Percentiles rank a stretch among this genome's conserved stretches.
Conservation (phyloP, 1,284 basidiomycete species). For the Meripilus lineatus region DNA sequence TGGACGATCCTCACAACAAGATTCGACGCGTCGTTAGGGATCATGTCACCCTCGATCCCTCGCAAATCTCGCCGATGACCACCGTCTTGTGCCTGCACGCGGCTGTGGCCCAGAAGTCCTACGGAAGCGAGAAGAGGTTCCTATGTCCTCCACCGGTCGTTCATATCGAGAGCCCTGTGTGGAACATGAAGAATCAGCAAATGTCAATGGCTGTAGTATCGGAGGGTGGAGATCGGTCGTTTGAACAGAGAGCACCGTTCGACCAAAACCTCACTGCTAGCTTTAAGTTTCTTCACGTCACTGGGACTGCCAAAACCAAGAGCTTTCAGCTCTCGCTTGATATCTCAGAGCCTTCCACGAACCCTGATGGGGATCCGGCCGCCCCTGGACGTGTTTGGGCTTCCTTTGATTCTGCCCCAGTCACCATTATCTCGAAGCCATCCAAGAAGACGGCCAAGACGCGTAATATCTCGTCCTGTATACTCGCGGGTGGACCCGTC, state of each 20-base stretch:
- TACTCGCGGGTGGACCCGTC: slow-evolving; percentile 86
- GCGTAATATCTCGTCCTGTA: slow-evolving; percentile 88
- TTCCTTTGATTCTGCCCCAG: slow-evolving; percentile 85
- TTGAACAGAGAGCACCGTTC: slow-evolving; percentile 75
- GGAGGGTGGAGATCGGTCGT: slow-evolving; percentile 76
- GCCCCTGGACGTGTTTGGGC: slow-evolving; percentile 74
- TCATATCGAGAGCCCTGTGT: slow-evolving; percentile 80
- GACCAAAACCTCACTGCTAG: slow-evolving; percentile 80
- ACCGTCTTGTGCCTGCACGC: slow-evolving; percentile 86
- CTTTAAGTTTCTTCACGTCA: slow-evolving; percentile 89
- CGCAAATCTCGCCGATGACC: slow-evolving; percentile 77
- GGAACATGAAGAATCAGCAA: slow-evolving; percentile 75
- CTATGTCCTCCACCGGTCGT: slow-evolving; percentile 87
- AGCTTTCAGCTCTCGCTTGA: slow-evolving; percentile 84
- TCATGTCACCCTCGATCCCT: slow-evolving; percentile 66
- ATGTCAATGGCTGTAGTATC: slow-evolving; percentile 83
- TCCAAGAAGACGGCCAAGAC: slow-evolving; percentile 97
- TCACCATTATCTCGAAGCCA: slow-evolving; percentile 95
- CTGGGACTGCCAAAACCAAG: slow-evolving; percentile 85
- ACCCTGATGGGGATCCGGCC: slow-evolving; percentile 47
- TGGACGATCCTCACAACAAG: slow-evolving; percentile 70
- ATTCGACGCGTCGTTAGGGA: slow-evolving; percentile 78
- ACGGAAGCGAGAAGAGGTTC: slow-evolving; percentile 89
- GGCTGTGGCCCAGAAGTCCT: slow-evolving; percentile 88
- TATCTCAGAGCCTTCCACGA: slow-evolving; percentile 64